Evolutionary conservation across 352 stramenopile genomes (phyloP).

Genomic region (Globisporangium polare): DNA sequence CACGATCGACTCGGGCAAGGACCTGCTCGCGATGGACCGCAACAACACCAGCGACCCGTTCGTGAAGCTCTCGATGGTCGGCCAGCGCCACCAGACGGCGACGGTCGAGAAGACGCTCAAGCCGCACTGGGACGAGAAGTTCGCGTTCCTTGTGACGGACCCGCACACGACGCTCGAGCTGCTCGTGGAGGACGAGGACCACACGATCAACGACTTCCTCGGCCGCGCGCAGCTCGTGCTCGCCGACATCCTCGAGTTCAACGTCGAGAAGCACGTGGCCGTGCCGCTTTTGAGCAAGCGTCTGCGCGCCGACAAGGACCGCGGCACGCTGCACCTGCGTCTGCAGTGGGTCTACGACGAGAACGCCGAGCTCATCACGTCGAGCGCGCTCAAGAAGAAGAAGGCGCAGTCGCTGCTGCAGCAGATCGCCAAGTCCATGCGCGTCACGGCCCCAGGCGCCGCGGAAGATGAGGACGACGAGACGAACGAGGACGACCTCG

Average conservation of each 20-base stretch:
- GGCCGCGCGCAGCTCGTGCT: conserved; percentile 51
- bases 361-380: conserved; percentile 40
- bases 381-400: conserved; percentile 42
- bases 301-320: conserved; percentile 43
- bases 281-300: conserved; percentile 58
- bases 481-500: conserved; percentile 34
- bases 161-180: conserved; percentile 44
- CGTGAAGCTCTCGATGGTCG: conserved; percentile 71
- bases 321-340: conserved; percentile 48
- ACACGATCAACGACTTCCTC: conserved; percentile 70
- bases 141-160: conserved; percentile 51
- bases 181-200: conserved; percentile 62
- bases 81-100: conserved; percentile 64
- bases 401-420: conserved; percentile 40
- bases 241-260: conserved; percentile 35
- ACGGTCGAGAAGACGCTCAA: conserved; percentile 72
- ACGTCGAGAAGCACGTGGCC: conserved; percentile 44
- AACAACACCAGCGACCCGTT: conserved; percentile 83
- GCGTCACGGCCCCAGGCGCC: conserved; percentile 30
- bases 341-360: conserved; percentile 49
- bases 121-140: conserved; percentile 73
- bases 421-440: conserved; percentile 50
- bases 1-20: conserved; percentile 65
- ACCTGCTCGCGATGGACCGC: conserved; percentile 79
- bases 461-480: conserved; percentile 42